Evolutionary conservation across 2,329 filamentous ascomycete species (phyloP).

Genomic region (Colletotrichum truncatum): DNA sequence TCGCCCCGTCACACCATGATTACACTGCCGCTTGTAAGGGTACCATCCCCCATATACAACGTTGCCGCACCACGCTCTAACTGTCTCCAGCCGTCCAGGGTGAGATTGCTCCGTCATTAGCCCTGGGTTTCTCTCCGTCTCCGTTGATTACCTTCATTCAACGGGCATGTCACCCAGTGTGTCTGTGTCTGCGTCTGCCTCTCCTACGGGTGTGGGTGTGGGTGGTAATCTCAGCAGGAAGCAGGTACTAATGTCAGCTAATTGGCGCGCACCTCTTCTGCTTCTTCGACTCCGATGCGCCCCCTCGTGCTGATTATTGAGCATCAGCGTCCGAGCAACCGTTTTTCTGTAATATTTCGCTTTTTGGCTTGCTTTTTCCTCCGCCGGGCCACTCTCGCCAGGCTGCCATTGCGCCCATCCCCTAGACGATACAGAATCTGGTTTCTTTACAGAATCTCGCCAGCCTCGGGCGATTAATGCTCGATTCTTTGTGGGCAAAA

Average conservation of each 20-base stretch:
- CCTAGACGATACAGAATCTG: conserved; percentile 11
- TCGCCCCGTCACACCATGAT: conserved; percentile 2
- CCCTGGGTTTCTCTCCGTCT: not conserved
- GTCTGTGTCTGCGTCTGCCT: not conserved
- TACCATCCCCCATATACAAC: not conserved
- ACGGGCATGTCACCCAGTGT: conserved; percentile 13
- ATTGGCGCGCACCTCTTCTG: conserved; percentile 24
- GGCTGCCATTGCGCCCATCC: not conserved
- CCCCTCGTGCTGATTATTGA: conserved; percentile 16
- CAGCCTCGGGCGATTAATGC: not conserved
- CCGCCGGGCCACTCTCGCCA: not conserved
- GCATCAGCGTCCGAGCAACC: conserved; percentile 3
- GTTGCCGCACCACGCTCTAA: not conserved
- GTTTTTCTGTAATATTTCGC: conserved; percentile 28
- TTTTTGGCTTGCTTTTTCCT: conserved; percentile 21
- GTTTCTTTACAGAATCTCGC: conserved; percentile 23
- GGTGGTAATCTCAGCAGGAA: conserved; percentile 28
- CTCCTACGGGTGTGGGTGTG: conserved; percentile 2
- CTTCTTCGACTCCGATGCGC: conserved; percentile 7
- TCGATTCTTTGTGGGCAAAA: conserved; percentile 6
- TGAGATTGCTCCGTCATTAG: not conserved
- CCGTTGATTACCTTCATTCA: not conserved
- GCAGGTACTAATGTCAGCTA: conserved; percentile 28
- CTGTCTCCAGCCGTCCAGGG: not conserved
- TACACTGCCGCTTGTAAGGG: not conserved